phyloP scores from a whole-genome alignment of 2,329 filamentous ascomycete species.

The Microdochium trichocladiopsis region DNA sequence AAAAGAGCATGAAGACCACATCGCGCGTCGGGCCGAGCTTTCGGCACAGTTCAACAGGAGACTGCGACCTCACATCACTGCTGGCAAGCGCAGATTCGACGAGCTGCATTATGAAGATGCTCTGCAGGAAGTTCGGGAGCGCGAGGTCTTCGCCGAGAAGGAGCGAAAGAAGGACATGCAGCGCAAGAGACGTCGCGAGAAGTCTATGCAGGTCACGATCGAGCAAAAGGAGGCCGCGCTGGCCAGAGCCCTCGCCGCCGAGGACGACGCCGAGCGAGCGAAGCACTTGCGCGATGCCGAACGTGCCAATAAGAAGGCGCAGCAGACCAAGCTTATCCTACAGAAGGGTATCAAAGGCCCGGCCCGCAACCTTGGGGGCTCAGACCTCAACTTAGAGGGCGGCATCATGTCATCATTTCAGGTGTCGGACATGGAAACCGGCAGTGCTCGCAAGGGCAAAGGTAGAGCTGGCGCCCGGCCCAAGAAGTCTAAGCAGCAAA shows the following conservation, averaged over 20 bases:
- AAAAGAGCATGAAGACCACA: constrained; percentile 56
- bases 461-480: constrained; percentile 58
- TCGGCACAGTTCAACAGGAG: constrained; percentile 50
- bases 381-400: constrained; percentile 77
- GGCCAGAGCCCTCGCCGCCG: constrained; percentile 67
- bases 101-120: constrained; percentile 73
- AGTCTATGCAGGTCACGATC: constrained; percentile 88
- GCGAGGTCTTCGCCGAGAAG: constrained; percentile 89
- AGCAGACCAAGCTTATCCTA: constrained; percentile 80
- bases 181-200: constrained; percentile 88
- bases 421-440: constrained; percentile 50
- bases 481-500: constrained; percentile 87
- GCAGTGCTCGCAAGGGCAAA: constrained; percentile 39
- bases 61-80: constrained; percentile 60
- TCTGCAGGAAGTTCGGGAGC: constrained; percentile 78
- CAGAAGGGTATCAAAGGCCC: constrained; percentile 81
- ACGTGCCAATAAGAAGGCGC: constrained; percentile 85
- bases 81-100: constrained; percentile 70
- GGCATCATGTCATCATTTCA: constrained; percentile 82
- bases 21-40: constrained; percentile 54
- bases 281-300: constrained; percentile 81
- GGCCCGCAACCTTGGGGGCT: constrained; percentile 57
- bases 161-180: constrained; percentile 99
- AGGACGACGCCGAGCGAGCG: constrained; percentile 75
- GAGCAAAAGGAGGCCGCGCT: constrained; percentile 84